A percentile compares a stretch with the other conserved stretches of the same genome.
Evolutionary conservation across 2,329 filamentous ascomycete genomes (phyloP).

Genomic region (Ustilaginoidea virens): DNA sequence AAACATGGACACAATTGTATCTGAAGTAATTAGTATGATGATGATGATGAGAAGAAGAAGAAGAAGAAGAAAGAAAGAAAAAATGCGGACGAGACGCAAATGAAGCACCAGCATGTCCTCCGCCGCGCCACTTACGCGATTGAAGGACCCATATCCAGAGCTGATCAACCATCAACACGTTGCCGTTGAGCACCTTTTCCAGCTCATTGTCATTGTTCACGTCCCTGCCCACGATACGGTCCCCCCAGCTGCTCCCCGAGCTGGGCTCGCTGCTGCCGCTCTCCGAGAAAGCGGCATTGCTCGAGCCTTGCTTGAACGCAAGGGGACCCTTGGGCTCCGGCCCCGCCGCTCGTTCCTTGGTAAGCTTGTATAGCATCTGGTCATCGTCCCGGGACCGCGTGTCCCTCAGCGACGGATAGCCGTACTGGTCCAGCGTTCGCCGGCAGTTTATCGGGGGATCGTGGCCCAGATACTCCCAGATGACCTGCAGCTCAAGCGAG

Average conservation of each 20-base stretch:
- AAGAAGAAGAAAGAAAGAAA: neutral
- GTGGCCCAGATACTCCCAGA: constrained; percentile 46
- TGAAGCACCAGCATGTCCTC: too few relatives aligned
- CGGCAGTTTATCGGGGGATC: constrained; percentile 47
- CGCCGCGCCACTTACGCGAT: constrained; percentile 24
- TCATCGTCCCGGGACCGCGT: constrained; percentile 47
- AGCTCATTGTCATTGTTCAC: constrained; percentile 13
- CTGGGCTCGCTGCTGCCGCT: constrained; percentile 13
- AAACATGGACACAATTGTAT: constrained; percentile 38
- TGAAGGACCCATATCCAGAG: constrained; percentile 47
- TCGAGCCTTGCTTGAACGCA: constrained; percentile 15
- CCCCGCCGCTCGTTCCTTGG: constrained; percentile 26
- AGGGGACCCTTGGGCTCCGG: constrained; percentile 10
- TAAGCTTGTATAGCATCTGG: constrained; percentile 53
- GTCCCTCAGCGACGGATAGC: constrained; percentile 44
- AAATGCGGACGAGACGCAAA: too few relatives aligned
- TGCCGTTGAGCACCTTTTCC: constrained; percentile 31
- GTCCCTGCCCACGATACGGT: constrained; percentile 8
- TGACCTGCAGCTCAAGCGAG: constrained; percentile 41
- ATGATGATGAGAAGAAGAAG: neutral
- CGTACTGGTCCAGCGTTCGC: constrained; percentile 47
- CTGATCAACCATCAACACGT: constrained; percentile 52
- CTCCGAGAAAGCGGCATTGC: constrained; percentile 11
- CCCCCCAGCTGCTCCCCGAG: constrained; percentile 12
- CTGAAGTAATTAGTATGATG: constrained; percentile 14